A percentile compares a stretch with the other conserved stretches of the same genome.
Conservation (phyloP, 2,329 filamentous ascomycete genomes). For the Aspergillus sergii region DNA sequence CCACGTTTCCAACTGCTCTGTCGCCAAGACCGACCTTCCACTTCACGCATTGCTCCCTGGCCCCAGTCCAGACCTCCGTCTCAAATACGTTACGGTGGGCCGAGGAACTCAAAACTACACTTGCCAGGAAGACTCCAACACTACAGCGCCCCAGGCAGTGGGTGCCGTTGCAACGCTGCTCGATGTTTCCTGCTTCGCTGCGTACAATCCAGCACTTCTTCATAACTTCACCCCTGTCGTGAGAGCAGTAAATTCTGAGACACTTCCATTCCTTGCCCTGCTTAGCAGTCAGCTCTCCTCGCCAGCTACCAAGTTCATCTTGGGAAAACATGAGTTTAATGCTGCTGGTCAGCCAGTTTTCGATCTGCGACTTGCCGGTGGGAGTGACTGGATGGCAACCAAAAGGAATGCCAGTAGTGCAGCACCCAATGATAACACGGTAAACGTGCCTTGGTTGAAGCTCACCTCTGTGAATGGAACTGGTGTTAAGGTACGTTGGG, state of each 20-base stretch:
- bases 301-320: constrained; percentile 25
- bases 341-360: constrained; percentile 32
- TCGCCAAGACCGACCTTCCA: constrained; percentile 29
- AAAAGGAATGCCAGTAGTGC: constrained; percentile 31
- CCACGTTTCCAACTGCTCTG: constrained; percentile 23
- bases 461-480: constrained; percentile 29
- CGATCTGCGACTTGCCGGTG: constrained; percentile 30
- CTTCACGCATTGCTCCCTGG: constrained; percentile 20
- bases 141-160: constrained; percentile 37
- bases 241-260: constrained; percentile 25
- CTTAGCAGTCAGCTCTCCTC: constrained; percentile 19
- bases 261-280: constrained; percentile 30
- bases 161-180: constrained; percentile 52
- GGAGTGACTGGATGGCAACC: constrained; percentile 28
- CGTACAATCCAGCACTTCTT: constrained; percentile 28
- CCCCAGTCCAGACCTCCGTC: constrained; percentile 24
- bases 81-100: constrained; percentile 51
- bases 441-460: constrained; percentile 35
- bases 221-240: constrained; percentile 30
- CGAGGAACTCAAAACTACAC: constrained; percentile 56
- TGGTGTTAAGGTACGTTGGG: constrained; percentile 32
- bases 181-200: constrained; percentile 45
- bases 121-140: constrained; percentile 34
- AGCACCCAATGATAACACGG: constrained; percentile 30
- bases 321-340: constrained; percentile 43